Base-by-base conservation (phyloP, 2,329 filamentous ascomycete species). In the Aspergillus persii region DNA sequence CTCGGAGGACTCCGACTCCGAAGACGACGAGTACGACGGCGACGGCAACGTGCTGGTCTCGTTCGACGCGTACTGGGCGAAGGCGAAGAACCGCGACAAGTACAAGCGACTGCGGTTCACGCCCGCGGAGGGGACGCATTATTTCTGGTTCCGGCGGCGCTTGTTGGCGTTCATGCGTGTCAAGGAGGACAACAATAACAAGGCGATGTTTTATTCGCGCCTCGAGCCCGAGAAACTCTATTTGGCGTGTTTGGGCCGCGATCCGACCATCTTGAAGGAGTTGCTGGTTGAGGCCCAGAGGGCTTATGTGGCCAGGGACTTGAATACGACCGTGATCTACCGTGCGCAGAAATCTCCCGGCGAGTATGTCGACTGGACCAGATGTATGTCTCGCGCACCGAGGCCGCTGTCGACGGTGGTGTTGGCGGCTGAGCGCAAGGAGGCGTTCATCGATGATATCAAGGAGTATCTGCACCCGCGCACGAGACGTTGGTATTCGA, bases 401-500 rank as follows among this genome's bases (percentile, higher is more conserved):
- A 70, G 84, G 3, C 80, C 82, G 0, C 76, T 86, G 62, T 79
- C 80, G 7, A 86, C 83, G 0, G 83, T 86, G 1, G 80, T 84
- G 1, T 71, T 86, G 4, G 83, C 83, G 48, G 67, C 74, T 2
- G 64, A 69, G 4, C 79, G 83, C 63, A 86, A 86, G 68, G 68
- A 74, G 0, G 75, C 68, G 2, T 80, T 85, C 50, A 70, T 85
- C 11, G 71, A 73, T 8, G 83, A 86, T 61, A 80, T 85, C 66
- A 84, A 84, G 58, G 82, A 84, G 51, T 86, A 84, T 57, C 69
- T 86, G 0, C 79, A 83, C 51, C 83, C 82, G 0, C 69, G 74
- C 3, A 82, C 78, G 15, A 76, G 79, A 2, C 63, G 86, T n/a
- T 96, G 91, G 91, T 96, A 96, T 51, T 70, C 88, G 0, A 89